Percentiles rank a stretch among this genome's conserved stretches.
Conservation (phyloP, 2,329 filamentous ascomycete genomes). For the Phaeophleospora eucalypticola region DNA sequence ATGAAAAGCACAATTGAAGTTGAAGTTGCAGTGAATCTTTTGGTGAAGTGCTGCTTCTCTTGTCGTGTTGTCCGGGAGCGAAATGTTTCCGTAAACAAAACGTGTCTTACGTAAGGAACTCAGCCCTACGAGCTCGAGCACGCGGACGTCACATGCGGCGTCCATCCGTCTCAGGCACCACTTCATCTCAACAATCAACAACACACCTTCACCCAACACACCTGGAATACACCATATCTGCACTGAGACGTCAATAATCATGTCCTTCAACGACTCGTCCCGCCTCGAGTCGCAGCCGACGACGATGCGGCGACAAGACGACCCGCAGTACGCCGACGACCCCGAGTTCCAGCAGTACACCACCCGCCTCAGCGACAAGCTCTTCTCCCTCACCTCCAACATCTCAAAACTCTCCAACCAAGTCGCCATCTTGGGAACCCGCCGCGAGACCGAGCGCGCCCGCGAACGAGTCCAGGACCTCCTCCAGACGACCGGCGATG, state of each 20-base stretch:
- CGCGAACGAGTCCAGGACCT: conserved; percentile 85
- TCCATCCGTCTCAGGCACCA: neutral
- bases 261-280: conserved; percentile 90
- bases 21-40: no score
- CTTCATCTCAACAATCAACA: neutral
- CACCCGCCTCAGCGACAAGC: conserved; percentile 76
- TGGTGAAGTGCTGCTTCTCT: no score
- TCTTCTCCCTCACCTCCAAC: conserved; percentile 85
- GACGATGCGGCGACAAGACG: conserved; percentile 62
- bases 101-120: neutral
- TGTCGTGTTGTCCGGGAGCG: neutral
- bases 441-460: conserved; percentile 84
- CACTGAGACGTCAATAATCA: conserved; percentile 36
- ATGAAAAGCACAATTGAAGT: no score
- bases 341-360: conserved; percentile 85
- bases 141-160: neutral
- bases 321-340: conserved; percentile 78
- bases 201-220: neutral
- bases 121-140: neutral
- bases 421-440: conserved; percentile 79
- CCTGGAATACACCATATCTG: neutral
- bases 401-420: conserved; percentile 81
- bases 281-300: conserved; percentile 77
- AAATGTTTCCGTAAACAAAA: neutral
- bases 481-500: conserved; percentile 77